Evolutionary conservation across 495 filamentous ascomycete species (phyloP).

Genomic region (Hypoxylon lenormandii): DNA sequence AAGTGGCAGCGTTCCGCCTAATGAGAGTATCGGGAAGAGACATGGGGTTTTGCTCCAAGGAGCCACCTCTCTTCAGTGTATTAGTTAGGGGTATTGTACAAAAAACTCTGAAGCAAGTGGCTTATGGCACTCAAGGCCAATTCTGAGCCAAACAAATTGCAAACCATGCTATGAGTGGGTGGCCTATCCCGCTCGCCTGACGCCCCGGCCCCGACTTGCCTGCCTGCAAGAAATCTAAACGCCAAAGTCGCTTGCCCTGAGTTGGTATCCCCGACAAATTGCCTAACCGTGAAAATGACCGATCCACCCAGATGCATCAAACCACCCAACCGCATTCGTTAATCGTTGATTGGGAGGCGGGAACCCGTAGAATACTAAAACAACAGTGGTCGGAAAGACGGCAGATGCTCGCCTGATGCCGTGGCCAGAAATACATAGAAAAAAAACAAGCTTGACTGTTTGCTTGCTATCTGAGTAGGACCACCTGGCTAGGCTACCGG

Average conservation of each 20-base stretch:
- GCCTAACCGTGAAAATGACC: constrained; percentile 35
- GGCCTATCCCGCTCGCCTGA: constrained; percentile 27
- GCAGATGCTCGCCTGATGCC: constrained; percentile 11
- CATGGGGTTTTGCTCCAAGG: constrained; percentile 19
- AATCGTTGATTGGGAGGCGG: constrained; percentile 12
- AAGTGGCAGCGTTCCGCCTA: constrained; percentile 22
- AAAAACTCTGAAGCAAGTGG: constrained; percentile 17
- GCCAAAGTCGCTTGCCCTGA: constrained; percentile 15
- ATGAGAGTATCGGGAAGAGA: constrained; percentile 15
- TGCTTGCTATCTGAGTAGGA: constrained; percentile 2
- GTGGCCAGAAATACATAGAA: constrained; percentile 9
- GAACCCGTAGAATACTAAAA: neutral
- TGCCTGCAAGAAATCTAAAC: constrained; percentile 22
- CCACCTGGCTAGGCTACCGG: neutral
- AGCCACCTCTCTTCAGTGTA: constrained; percentile 18
- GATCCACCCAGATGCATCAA: constrained; percentile 35
- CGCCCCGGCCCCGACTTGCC: constrained; percentile 26
- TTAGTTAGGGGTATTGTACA: constrained; percentile 25
- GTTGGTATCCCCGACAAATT: constrained; percentile 37
- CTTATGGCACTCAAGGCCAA: constrained; percentile 17
- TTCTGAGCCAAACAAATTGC: constrained; percentile 9
- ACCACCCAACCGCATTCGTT: constrained; percentile 25
- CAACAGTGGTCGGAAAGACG: constrained; percentile 1
- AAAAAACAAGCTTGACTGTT: neutral
- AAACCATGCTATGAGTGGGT: constrained; percentile 31